Base-by-base conservation (phyloP, 768 basidiomycete species). In the Xanthoconium purpureum region DNA sequence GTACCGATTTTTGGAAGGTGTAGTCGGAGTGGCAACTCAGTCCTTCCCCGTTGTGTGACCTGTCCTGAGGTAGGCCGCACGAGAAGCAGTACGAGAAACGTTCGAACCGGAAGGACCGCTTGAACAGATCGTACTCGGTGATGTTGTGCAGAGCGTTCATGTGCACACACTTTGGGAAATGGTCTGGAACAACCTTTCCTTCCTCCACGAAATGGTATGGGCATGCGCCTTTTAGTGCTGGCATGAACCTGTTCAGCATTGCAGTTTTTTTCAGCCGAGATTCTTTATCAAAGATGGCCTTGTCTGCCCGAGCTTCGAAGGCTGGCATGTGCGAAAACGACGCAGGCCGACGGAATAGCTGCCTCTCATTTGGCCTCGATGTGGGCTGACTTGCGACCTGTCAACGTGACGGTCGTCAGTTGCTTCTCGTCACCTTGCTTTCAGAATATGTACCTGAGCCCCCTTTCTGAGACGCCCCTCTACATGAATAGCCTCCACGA, bases 201-300 rank as follows among this genome's bases (percentile, higher is more conserved):
- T 18, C 10, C 12, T 28, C 5, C 3, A 57, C 51, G 14, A 57
- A 54, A 17, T 57, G 51, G 12, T 48, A 48, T 0, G 51, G 51
- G 10, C 56, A 57, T 13, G 14, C 38, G 2, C 56, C 56, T 4
- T 24, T 36, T 18, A 57, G 13, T 9, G 15, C 3, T 14, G 47
- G 57, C 51, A 57, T 53, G 30, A 42, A 53, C 30, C 6, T 53
- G 28, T 57, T 51, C 20, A 24, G 38, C 24, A 24, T 24, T 4
- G 24, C 24, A 24, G 24, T 24, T 24, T 24, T 24, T 24, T 2
- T 24, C 24, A 24, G 24, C 24, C 24, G 24, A 2, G 24, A 24
- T 2, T 24, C 24, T 2, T 4, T 24, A 24, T 24, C 4, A 4
- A 24, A 24, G 24, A 24, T 24, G 24, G 24, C 24, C 24, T 24